Percentiles rank a stretch among this genome's conserved stretches.
These are phyloP conservation scores for Phaeotremella fagi DNA, from an alignment of 768 basidiomycete species.

Conservation along the genomic window DNA sequence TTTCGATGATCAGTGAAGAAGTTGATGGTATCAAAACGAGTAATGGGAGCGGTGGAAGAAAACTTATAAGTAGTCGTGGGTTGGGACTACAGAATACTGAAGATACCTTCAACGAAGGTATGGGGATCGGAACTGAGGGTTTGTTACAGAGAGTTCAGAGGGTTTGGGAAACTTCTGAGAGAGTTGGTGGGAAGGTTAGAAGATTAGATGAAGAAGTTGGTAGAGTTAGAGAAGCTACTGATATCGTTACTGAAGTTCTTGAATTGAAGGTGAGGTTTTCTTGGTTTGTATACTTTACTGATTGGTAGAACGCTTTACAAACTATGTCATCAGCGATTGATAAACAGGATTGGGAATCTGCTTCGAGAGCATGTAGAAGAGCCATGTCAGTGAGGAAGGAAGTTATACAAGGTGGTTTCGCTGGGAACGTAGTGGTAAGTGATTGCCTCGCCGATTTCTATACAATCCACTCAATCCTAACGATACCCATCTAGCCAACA, in stretches of 20 bases:
- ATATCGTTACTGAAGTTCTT: slow-evolving; percentile 85
- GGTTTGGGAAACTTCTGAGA: slow-evolving; percentile 54
- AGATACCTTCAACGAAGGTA: slow-evolving; percentile 55
- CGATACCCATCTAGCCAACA: slow-evolving; percentile 63
- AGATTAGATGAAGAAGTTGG: slow-evolving; percentile 89
- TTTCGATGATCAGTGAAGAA: slow-evolving; percentile 17
- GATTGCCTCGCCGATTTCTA: neutral
- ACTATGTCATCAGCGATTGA: slow-evolving; percentile 63
- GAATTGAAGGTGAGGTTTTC: slow-evolving; percentile 72
- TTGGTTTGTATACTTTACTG: neutral
- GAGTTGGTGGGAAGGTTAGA: slow-evolving; percentile 86
- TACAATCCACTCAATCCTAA: slow-evolving; percentile 1
- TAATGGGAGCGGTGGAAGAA: neutral
- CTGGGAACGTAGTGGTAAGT: slow-evolving; percentile 78
- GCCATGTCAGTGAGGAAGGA: slow-evolving; percentile 78
- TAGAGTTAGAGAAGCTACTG: slow-evolving; percentile 80
- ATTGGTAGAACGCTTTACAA: slow-evolving; percentile 58
- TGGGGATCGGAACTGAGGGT: too few relatives aligned
- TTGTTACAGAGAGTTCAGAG: slow-evolving; percentile 43
- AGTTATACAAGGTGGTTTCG: slow-evolving; percentile 76
- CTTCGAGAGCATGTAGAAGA: slow-evolving; percentile 80
- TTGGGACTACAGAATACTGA: slow-evolving; percentile 60
- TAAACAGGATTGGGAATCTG: slow-evolving; percentile 88
- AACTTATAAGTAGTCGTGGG: slow-evolving; percentile 8
- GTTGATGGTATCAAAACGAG: slow-evolving; percentile 21